A percentile compares a stretch with the other conserved stretches of the same genome.
Evolutionary conservation across 345 rosid species (phyloP).

Genomic region (Atalantia buxifolia): DNA sequence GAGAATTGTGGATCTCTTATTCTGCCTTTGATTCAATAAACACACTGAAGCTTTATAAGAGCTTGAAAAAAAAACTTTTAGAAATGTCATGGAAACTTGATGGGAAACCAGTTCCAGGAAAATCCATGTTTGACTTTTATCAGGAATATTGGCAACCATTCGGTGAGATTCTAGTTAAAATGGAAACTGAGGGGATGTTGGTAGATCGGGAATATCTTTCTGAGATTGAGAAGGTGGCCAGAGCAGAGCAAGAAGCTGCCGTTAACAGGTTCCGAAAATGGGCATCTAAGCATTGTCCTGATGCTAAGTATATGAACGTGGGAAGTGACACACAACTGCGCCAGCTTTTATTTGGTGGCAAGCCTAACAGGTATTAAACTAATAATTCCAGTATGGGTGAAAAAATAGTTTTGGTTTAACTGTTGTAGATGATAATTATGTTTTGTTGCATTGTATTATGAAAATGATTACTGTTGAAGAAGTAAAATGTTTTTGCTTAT

Average conservation of each 20-base stretch:
- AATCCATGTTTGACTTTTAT: slow-evolving; percentile 75
- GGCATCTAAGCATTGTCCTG: slow-evolving; percentile 85
- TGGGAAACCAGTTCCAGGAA: slow-evolving; percentile 38
- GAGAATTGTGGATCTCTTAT: slow-evolving; percentile 78
- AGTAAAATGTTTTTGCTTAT: background rate
- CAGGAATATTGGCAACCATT: slow-evolving; percentile 75
- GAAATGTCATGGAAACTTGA: slow-evolving; percentile 57
- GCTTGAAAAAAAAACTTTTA: slow-evolving; percentile 53
- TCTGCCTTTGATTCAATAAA: slow-evolving; percentile 92
- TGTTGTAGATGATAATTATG: background rate
- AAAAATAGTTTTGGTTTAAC: background rate
- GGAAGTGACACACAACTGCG: slow-evolving; percentile 91
- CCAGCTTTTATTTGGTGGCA: slow-evolving; percentile 82
- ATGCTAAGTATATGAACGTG: slow-evolving; percentile 87
- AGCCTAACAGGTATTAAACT: slow-evolving; percentile 50
- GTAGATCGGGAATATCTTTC: slow-evolving; percentile 82
- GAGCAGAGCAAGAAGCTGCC: slow-evolving; percentile 70
- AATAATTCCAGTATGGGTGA: background rate
- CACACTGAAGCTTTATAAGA: slow-evolving; percentile 77
- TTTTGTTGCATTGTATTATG: background rate
- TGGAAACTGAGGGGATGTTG: slow-evolving; percentile 93
- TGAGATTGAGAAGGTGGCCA: slow-evolving; percentile 80
- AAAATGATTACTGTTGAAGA: background rate
- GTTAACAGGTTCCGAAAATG: slow-evolving; percentile 71
- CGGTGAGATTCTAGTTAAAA: slow-evolving; percentile 79